Percentiles rank a stretch among this genome's conserved stretches.
Conservation (phyloP, 2,329 filamentous ascomycete species). For the Atkinsonella texensis region DNA sequence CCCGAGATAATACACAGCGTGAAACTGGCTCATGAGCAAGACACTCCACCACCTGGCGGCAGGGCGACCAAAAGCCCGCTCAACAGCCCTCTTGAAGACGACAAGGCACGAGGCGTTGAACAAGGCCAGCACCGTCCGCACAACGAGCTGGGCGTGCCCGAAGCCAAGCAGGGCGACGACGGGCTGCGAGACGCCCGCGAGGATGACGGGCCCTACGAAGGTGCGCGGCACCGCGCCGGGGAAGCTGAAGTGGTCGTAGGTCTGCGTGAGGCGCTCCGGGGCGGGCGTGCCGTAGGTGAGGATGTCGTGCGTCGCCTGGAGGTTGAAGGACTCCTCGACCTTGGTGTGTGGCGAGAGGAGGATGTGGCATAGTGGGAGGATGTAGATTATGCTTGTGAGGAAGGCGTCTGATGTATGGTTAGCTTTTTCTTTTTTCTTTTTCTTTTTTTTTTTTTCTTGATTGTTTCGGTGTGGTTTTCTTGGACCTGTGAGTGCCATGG, state of each 20-base stretch:
- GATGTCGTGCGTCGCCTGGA: slow-evolving; percentile 89
- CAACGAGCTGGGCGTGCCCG: slow-evolving; percentile 46
- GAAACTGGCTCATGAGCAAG: slow-evolving; percentile 77
- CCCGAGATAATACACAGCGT: slow-evolving; percentile 85
- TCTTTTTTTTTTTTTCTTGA: neutral
- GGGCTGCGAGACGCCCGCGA: slow-evolving; percentile 63
- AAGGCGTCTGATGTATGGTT: slow-evolving; percentile 12
- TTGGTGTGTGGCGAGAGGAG: slow-evolving; percentile 78
- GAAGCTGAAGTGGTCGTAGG: slow-evolving; percentile 85
- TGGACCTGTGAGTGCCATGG: slow-evolving; percentile 14
- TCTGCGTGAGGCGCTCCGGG: slow-evolving; percentile 38
- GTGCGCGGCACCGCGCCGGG: slow-evolving; percentile 85
- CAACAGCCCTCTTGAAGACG: slow-evolving; percentile 51
- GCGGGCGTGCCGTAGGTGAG: slow-evolving; percentile 66
- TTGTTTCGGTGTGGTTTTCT: neutral
- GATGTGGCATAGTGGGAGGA: slow-evolving; percentile 59
- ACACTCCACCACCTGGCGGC: slow-evolving; percentile 69
- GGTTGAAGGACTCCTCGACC: slow-evolving; percentile 96
- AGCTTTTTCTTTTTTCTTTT: too few relatives aligned
- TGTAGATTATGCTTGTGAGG: slow-evolving; percentile 24
- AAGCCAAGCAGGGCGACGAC: slow-evolving; percentile 45
- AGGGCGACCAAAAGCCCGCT: slow-evolving; percentile 52
- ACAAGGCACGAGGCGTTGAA: slow-evolving; percentile 61
- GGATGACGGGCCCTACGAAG: slow-evolving; percentile 68
- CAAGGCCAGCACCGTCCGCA: slow-evolving; percentile 65